These are phyloP conservation scores for Quercus variabilis DNA, from an alignment of 306 rosid genomes.

Conservation along the genomic window DNA sequence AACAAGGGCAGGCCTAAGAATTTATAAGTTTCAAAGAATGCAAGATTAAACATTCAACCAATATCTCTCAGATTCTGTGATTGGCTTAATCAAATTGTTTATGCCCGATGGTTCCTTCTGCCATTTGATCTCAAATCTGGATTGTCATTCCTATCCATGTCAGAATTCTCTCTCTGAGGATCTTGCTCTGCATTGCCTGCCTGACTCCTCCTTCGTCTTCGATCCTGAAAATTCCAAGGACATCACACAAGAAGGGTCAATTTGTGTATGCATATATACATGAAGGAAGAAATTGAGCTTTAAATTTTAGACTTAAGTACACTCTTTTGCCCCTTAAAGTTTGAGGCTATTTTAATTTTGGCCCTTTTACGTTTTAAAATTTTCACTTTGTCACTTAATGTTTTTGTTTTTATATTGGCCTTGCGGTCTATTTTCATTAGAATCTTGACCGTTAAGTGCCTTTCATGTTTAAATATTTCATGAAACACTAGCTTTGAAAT, in stretches of 20 bases:
- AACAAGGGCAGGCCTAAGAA: constrained; percentile 33
- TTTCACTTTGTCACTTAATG: no score
- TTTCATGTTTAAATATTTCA: no score
- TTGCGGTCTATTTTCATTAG: no score
- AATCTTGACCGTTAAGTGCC: no score
- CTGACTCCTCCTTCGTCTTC: constrained; percentile 57
- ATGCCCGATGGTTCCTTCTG: constrained; percentile 42
- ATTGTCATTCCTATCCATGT: constrained; percentile 49
- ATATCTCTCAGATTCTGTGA: constrained; percentile 17
- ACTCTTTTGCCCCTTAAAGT: no score
- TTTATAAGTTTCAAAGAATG: constrained; percentile 36
- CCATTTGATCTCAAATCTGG: constrained; percentile 39
- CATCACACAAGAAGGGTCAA: constrained; percentile 13
- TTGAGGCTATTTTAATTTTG: no score
- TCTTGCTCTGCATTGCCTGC: constrained; percentile 38
- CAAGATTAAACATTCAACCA: constrained; percentile 30
- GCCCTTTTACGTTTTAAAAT: no score
- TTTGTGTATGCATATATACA: not conserved
- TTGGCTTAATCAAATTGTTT: constrained; percentile 19
- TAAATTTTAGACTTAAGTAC: no score
- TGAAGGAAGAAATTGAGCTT: not conserved
- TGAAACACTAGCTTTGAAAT: no score
- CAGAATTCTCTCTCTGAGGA: constrained; percentile 39
- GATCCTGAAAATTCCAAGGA: constrained; percentile 44
- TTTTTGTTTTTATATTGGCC: no score